A percentile compares a stretch with the other conserved stretches of the same genome.
These are phyloP conservation scores for Oryza brachyantha DNA, from an alignment of 176 grass and related monocot genomes.

Conservation along the genomic window DNA sequence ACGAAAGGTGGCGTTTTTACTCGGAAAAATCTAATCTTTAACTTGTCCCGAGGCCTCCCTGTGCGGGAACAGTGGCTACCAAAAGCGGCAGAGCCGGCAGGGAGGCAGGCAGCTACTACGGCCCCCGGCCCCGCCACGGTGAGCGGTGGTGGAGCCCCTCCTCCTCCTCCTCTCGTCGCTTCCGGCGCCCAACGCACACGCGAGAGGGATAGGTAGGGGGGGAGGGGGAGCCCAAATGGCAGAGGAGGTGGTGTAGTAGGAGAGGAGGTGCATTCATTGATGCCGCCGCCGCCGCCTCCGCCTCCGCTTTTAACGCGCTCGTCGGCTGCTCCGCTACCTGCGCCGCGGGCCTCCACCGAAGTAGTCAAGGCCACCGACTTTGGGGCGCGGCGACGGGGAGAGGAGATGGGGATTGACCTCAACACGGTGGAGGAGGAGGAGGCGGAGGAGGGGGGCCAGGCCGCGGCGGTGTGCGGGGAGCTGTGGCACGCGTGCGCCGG, in stretches of 20 bases:
- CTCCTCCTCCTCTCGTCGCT: not conserved
- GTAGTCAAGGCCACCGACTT: not conserved
- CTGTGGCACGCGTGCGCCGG: slow-evolving; percentile 96
- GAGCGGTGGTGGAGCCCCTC: not conserved
- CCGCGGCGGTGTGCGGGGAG: slow-evolving; percentile 52
- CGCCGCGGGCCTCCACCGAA: slow-evolving; percentile 20
- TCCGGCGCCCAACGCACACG: not conserved
- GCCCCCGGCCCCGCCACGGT: not conserved
- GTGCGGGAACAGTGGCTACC: slow-evolving; percentile 27
- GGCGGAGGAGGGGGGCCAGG: slow-evolving; percentile 1
- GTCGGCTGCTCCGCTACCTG: not conserved
- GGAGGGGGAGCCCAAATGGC: not conserved
- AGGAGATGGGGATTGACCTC: slow-evolving; percentile 82
- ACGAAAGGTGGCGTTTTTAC: not conserved
- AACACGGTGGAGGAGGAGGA: slow-evolving; percentile 69
- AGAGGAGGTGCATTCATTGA: not conserved
- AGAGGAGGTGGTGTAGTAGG: not conserved
- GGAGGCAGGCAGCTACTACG: not conserved
- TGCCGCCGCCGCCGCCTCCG: not conserved
- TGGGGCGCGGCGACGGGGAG: not conserved
- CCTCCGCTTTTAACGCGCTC: slow-evolving; percentile 5
- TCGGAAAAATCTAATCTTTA: not conserved
- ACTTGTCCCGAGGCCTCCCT: not conserved
- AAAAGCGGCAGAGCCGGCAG: not conserved
- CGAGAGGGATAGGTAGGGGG: not conserved